Evolutionary conservation across 495 filamentous ascomycete species (phyloP).

Genomic region (Hyphodiscus hymeniophilus): DNA sequence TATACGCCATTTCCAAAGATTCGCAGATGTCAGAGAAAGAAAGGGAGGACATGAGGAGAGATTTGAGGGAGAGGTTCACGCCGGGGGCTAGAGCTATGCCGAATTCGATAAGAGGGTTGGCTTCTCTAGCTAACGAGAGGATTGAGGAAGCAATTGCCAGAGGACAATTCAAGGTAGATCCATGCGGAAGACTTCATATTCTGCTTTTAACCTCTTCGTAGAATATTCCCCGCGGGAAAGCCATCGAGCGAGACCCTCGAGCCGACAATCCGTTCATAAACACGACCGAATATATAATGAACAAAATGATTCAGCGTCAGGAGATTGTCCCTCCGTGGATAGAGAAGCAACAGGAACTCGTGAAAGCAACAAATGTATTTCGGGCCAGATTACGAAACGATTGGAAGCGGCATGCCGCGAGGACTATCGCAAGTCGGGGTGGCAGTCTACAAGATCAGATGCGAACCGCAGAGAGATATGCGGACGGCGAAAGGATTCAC

Average conservation of each 20-base stretch:
- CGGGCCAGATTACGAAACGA: constrained; percentile 66
- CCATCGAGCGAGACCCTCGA: constrained; percentile 67
- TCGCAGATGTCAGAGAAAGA: constrained; percentile 57
- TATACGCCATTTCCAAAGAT: constrained; percentile 59
- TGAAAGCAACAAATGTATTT: constrained; percentile 59
- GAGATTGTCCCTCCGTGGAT: constrained; percentile 84
- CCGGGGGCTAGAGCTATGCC: constrained; percentile 69
- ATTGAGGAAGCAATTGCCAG: constrained; percentile 92
- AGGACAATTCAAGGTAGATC: constrained; percentile 66
- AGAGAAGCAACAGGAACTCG: constrained; percentile 92
- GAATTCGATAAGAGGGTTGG: constrained; percentile 67
- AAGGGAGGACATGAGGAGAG: constrained; percentile 53
- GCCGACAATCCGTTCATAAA: constrained; percentile 86
- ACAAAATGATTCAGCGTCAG: constrained; percentile 95
- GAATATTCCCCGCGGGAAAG: constrained; percentile 74
- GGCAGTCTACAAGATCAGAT: constrained; percentile 74
- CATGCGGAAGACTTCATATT: background rate
- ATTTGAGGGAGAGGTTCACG: constrained; percentile 73
- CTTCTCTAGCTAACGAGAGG: constrained; percentile 80
- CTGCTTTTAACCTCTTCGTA: constrained; percentile 2
- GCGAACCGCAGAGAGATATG: constrained; percentile 60
- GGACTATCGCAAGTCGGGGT: constrained; percentile 71
- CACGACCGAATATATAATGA: constrained; percentile 97
- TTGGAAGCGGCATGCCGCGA: constrained; percentile 80
- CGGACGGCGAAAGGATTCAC: constrained; percentile 56